Evolutionary conservation across 179 eudicot genomes (phyloP).

Genomic region (Actinidia polygama): DNA sequence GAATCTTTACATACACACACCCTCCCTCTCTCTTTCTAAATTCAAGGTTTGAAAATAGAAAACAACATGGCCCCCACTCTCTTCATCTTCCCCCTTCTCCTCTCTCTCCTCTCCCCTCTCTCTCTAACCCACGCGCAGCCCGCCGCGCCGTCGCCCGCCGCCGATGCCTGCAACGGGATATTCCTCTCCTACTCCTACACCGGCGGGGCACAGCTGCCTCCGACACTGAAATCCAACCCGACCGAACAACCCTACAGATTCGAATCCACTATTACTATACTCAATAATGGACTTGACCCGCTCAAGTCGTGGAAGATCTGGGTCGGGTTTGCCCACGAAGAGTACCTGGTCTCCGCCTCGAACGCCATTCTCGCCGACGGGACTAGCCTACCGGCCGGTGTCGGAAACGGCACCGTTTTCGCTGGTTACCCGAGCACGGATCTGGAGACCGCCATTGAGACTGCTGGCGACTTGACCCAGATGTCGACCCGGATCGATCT

Average conservation of each 20-base stretch:
- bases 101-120: conserved; percentile 4
- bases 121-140: not conserved
- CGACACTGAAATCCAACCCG: conserved; percentile 32
- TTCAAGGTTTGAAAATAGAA: not conserved
- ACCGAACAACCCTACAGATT: conserved; percentile 49
- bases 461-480: conserved; percentile 79
- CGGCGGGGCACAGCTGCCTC: conserved; percentile 29
- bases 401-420: conserved; percentile 67
- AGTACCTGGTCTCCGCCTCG: conserved; percentile 45
- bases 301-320: conserved; percentile 54
- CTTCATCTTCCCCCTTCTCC: conserved; percentile 11
- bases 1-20: not conserved
- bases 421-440: conserved; percentile 75
- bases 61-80: conserved; percentile 23
- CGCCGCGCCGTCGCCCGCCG: conserved; percentile 32
- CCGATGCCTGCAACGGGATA: conserved; percentile 45
- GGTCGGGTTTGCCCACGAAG: conserved; percentile 53
- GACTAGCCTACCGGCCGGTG: conserved; percentile 47
- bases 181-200: conserved; percentile 39
- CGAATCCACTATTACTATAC: conserved; percentile 35
- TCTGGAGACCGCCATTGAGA: conserved; percentile 68
- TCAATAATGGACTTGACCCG: conserved; percentile 42
- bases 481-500: conserved; percentile 45
- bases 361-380: conserved; percentile 53
- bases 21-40: not conserved